phyloP scores from a whole-genome alignment of 192 early-diverging fungal species.

The Hyaloraphidium curvatum region DNA sequence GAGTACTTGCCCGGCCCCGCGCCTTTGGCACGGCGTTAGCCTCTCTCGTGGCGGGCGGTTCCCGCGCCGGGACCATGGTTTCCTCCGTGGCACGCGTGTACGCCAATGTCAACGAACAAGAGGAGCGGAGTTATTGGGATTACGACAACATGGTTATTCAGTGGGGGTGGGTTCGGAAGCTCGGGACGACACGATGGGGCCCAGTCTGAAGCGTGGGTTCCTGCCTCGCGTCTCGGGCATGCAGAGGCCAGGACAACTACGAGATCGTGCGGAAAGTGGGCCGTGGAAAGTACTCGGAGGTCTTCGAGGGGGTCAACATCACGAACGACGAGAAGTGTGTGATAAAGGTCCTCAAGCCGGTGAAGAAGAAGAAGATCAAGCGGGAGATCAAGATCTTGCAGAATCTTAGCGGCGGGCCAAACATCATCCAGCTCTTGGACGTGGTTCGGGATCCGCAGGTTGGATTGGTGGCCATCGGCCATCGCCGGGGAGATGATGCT shows the following conservation, averaged over 20 bases:
- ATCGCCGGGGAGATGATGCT: background rate
- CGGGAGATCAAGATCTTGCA: slow-evolving; percentile 98
- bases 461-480: background rate
- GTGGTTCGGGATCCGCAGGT: slow-evolving; percentile 88
- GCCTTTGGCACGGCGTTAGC: too few species aligned
- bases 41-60: too few species aligned
- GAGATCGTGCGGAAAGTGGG: slow-evolving; percentile 96
- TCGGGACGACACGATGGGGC: too few species aligned
- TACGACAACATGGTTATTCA: slow-evolving; percentile 82
- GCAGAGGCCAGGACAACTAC: slow-evolving; percentile 80
- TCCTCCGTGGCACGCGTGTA: slow-evolving; percentile 58
- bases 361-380: slow-evolving; percentile 99
- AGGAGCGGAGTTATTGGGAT: slow-evolving; percentile 83
- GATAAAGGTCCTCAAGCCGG: slow-evolving; percentile 98
- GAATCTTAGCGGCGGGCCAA: slow-evolving; percentile 84
- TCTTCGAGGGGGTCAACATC: slow-evolving; percentile 95
- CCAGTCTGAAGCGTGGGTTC: too few species aligned
- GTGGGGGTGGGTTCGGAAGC: slow-evolving; percentile 76
- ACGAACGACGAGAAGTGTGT: slow-evolving; percentile 73
- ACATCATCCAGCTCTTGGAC: slow-evolving; percentile 79
- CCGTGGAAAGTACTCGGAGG: slow-evolving; percentile 97
- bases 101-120: slow-evolving; percentile 64
- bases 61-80: too few species aligned
- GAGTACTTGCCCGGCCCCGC: too few species aligned
- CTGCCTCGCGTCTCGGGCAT: background rate